Conservation (phyloP, 164 flowering plant species). For the Stephania japonica region DNA sequence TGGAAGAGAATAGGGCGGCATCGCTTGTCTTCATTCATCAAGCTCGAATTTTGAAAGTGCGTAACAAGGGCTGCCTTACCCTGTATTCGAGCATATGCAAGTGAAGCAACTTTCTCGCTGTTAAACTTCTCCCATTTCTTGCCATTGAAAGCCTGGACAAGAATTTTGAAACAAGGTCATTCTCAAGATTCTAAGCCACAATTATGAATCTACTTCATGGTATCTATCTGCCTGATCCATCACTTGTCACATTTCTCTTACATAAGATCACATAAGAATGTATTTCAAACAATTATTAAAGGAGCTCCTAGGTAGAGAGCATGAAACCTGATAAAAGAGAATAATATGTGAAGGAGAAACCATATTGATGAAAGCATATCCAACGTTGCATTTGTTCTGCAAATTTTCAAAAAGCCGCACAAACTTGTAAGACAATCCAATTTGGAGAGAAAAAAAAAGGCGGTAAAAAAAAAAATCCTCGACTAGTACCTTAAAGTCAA, state of each 20-base stretch:
- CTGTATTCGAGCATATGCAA: slow-evolving; percentile 98
- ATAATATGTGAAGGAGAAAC: slow-evolving; percentile 74
- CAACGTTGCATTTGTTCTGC: slow-evolving; percentile 99
- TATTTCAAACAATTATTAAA: not conserved
- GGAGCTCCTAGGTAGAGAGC: not conserved
- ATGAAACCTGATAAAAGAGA: slow-evolving; percentile 70
- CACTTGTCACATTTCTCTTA: not conserved
- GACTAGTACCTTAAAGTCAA: slow-evolving; percentile 79
- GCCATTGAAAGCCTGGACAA: slow-evolving; percentile 79
- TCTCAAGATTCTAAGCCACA: not conserved
- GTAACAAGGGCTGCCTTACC: slow-evolving; percentile 84
- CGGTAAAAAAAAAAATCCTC: too few species aligned
- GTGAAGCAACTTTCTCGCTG: slow-evolving; percentile 93
- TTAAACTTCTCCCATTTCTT: slow-evolving; percentile 99
- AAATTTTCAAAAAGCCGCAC: slow-evolving; percentile 12
- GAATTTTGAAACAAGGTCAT: slow-evolving; percentile 3
- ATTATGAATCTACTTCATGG: not conserved
- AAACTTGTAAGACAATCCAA: slow-evolving; percentile 16
- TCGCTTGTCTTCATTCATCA: slow-evolving; percentile 99
- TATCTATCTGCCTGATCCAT: not conserved
- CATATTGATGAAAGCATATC: slow-evolving; percentile 97
- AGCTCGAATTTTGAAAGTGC: slow-evolving; percentile 93
- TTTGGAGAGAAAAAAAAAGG: not conserved
- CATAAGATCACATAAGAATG: not conserved
- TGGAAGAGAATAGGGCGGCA: slow-evolving; percentile 93